Base-by-base conservation (phyloP, 345 rosid species). In the Aquilaria yunnanensis region DNA sequence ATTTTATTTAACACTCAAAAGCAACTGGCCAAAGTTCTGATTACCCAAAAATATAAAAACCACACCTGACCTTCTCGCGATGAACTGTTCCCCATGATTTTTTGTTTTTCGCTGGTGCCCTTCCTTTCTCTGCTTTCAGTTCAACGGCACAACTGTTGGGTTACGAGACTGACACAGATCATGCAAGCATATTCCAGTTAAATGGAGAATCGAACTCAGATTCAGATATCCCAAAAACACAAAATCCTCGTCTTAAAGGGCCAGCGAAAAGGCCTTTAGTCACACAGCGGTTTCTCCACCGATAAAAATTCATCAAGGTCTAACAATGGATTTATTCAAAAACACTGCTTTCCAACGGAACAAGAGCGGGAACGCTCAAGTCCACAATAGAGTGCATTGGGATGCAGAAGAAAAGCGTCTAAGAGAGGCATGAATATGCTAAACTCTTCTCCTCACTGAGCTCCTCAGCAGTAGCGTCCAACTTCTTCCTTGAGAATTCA, bases 381-480 rank as follows among this genome's bases (percentile, higher is more conserved):
- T 57, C 10, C 62, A 58, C 56, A 31, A 50, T 37, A 52, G 14
- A 2, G 8, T 9, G 8, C 5, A 37, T 9, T 37, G 8, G 7
- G 8, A 37, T 37, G 43, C 43, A 5, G 23, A 37, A 37, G 8
- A 37, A 51, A n/a, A 6, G 46, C 61, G 47, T 62, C 75, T 76
- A 90, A 29, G 92, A 70, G 62, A 94, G 92, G 77, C 99, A 94
- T 2, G 99, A 94, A 87, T 94, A 94, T 7, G 99, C 97, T 51
- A 94, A 77, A 50, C 85, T 84, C 83, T 94, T 94, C 82, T 94
- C 99, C 90, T 94, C 99, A 2, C 72, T 70, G 0, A 94, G 84
- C 78, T 94, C 99, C 32, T 75, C 88, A 57, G 95, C 97, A 0
- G 99, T 94, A 68, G 69, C 67, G 73, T 94, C 96, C 96, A 94